Evolutionary conservation across 345 rosid genomes (phyloP).

Genomic region (Salix udensis): DNA sequence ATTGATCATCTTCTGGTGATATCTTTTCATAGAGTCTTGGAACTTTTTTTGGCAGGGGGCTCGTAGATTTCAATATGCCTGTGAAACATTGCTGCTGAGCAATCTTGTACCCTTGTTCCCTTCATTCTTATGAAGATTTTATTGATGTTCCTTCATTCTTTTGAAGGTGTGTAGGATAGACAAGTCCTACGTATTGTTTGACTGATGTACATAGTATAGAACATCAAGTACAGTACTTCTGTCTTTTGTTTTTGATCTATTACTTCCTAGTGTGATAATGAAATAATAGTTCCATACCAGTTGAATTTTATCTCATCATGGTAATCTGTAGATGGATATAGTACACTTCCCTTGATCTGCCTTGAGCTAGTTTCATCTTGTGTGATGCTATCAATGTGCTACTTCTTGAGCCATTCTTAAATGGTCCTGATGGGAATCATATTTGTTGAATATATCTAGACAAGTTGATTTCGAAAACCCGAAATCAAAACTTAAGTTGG

Average conservation of each 20-base stretch:
- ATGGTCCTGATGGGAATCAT: neutral
- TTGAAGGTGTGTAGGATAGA: slow-evolving; percentile 20
- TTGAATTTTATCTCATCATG: neutral
- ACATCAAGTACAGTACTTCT: neutral
- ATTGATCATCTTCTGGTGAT: slow-evolving; percentile 29
- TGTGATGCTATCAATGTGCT: neutral
- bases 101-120: neutral
- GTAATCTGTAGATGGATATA: neutral
- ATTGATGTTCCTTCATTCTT: slow-evolving; percentile 14
- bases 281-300: neutral
- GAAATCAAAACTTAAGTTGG: no score
- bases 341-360: neutral
- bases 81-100: neutral
- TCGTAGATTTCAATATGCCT: neutral
- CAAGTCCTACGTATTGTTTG: neutral
- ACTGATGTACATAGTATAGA: slow-evolving; percentile 10
- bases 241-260: neutral
- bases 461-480: no score
- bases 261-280: neutral
- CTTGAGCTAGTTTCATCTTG: neutral
- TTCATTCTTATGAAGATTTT: neutral
- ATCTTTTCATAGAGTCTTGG: neutral
- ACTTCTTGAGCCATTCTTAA: neutral
- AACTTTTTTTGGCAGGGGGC: slow-evolving; percentile 2
- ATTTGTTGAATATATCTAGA: no score